Percentiles rank a stretch among this genome's conserved stretches.
phyloP scores from a whole-genome alignment of 192 early-diverging fungal genomes.

The Backusella luteola region DNA sequence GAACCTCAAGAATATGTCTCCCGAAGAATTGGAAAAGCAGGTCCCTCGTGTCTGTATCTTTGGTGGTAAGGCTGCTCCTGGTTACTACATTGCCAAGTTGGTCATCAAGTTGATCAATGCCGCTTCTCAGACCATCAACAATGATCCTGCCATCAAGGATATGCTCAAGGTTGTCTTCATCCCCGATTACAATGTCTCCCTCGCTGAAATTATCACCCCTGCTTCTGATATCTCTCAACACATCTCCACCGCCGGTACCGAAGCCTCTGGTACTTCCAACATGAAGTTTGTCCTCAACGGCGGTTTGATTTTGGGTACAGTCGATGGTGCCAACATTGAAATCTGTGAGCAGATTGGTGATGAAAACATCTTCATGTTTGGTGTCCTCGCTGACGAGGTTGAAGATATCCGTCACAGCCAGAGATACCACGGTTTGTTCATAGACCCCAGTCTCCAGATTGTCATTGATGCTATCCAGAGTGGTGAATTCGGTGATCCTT shows the following conservation, averaged over 20 bases:
- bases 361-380: slow-evolving; percentile 99
- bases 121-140: slow-evolving; percentile 86
- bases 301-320: slow-evolving; percentile 95
- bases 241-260: slow-evolving; percentile 98
- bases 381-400: slow-evolving; percentile 85
- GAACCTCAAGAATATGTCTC: slow-evolving; percentile 75
- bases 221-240: slow-evolving; percentile 99
- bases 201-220: slow-evolving; percentile 94
- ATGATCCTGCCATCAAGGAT: slow-evolving; percentile 75
- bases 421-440: slow-evolving; percentile 70
- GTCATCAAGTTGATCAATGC: slow-evolving; percentile 99
- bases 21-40: slow-evolving; percentile 60
- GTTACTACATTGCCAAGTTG: slow-evolving; percentile 98
- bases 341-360: slow-evolving; percentile 95
- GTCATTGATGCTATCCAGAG: slow-evolving; percentile 81
- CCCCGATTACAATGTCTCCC: slow-evolving; percentile 97
- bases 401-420: slow-evolving; percentile 93
- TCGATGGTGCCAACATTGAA: slow-evolving; percentile 99
- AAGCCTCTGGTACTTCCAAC: slow-evolving; percentile 98
- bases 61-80: slow-evolving; percentile 95
- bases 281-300: slow-evolving; percentile 99
- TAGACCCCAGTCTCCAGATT: slow-evolving; percentile 76
- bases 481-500: slow-evolving; percentile 59
- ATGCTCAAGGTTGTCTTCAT: slow-evolving; percentile 96
- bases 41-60: slow-evolving; percentile 92